Conservation (phyloP, 306 rosid genomes). For the Quercus cerris region DNA sequence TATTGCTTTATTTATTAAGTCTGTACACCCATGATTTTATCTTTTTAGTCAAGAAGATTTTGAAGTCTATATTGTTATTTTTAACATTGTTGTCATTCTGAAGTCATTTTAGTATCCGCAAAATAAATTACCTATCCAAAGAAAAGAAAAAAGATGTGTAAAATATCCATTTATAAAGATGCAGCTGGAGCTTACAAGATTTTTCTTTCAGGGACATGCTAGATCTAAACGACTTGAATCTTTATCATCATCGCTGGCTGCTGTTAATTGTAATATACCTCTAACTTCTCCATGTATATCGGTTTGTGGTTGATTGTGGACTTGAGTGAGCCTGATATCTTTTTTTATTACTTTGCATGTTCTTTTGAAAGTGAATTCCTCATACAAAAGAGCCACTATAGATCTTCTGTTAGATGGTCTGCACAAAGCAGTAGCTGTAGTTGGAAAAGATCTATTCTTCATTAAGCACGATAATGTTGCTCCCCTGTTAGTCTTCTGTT, state of each 20-base stretch:
- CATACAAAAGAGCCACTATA: slow-evolving; percentile 56
- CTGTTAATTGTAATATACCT: slow-evolving; percentile 55
- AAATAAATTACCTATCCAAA: not conserved
- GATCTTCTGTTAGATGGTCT: slow-evolving; percentile 67
- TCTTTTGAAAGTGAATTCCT: slow-evolving; percentile 46
- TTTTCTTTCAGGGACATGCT: slow-evolving; percentile 56
- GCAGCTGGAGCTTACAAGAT: slow-evolving; percentile 20
- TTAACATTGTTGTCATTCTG: not conserved
- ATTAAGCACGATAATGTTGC: slow-evolving; percentile 63
- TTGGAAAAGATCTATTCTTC: slow-evolving; percentile 77
- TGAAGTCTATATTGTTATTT: not conserved
- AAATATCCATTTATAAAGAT: not conserved
- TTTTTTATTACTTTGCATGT: not conserved
- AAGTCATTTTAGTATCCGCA: not conserved
- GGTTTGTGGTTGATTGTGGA: slow-evolving; percentile 10
- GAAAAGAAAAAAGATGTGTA: too few relatives aligned
- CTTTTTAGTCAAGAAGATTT: not conserved
- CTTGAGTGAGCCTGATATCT: slow-evolving; percentile 11
- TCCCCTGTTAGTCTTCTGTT: slow-evolving; percentile 67
- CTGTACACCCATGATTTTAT: not conserved
- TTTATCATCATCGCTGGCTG: slow-evolving; percentile 55
- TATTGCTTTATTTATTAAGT: not conserved
- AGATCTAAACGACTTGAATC: slow-evolving; percentile 61
- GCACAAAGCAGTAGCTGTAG: slow-evolving; percentile 69
- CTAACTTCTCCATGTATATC: slow-evolving; percentile 15